Evolutionary conservation across 176 grass and related monocot species (phyloP), one percentile per base, ranked within the genome.

Genomic region (Saccharum spontaneum): DNA sequence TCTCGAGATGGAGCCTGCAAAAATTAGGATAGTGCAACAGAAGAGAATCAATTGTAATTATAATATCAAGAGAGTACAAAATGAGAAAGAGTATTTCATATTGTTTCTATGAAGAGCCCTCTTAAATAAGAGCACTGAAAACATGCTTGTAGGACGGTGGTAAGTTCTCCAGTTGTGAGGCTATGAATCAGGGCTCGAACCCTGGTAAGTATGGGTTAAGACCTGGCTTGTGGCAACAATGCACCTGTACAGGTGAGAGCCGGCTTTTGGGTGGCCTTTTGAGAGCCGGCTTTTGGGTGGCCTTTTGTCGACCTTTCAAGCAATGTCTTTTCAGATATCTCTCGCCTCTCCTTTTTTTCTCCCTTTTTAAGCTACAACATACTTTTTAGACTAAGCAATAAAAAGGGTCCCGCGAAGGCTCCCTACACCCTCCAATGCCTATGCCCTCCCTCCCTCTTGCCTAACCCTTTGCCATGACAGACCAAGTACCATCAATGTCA

Each of bases 1-100:
- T 83, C 85, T 99, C 91, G 15, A 99, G 86, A 84, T 73, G 73
- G 57, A 96, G 87, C 83, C 97, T 99, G 88, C 71, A 88, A 83
- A 89, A 44, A 37, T 71, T 75, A 38, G 8, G 71, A 87, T 76
- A 79, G 46, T 30, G 57, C 55, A 90, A 80, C 61, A 78, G 43
- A 87, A 83, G 22, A 62, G 4, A 40, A 37, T 79, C 22, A 75
- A 45, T 63, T 44, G 23, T 75, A 74, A 22, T 63, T 34, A 14
- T 75, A 66, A 83, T 17, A 62, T 36, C 38, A 82, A 67, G 16
- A 57, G 18, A 59, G 8, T 22, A 60, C 55, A 40, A 79, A 90
- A 38, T 45, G 37, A 79, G 31, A 38, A 75, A 55, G 77, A 37
- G 15, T 24, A 23, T 28, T 78, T 63, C 13, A 18, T n/a, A 63